A percentile compares a stretch with the other conserved stretches of the same genome.
phyloP scores from a whole-genome alignment of 345 rosid species.

The Geranium rotundifolium region DNA sequence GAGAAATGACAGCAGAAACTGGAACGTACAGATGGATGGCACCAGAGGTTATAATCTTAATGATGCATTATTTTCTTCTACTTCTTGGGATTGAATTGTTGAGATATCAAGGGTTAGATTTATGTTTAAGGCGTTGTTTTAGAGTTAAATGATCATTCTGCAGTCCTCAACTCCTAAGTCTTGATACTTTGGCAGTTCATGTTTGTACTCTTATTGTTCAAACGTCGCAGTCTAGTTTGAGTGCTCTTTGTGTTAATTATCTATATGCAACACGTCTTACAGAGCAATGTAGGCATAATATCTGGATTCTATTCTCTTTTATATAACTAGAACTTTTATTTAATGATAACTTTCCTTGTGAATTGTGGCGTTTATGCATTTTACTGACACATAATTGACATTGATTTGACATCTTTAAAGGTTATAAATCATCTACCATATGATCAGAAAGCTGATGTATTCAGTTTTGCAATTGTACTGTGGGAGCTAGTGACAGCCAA shows the following conservation, averaged over 20 bases:
- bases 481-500: slow-evolving; percentile 75
- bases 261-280: too few species aligned
- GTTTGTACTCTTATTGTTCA: too few species aligned
- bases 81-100: slow-evolving; percentile 1
- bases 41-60: slow-evolving; percentile 50
- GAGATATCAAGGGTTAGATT: neutral
- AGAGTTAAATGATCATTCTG: too few species aligned
- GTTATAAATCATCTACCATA: slow-evolving; percentile 64
- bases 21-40: slow-evolving; percentile 92
- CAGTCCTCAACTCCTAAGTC: too few species aligned
- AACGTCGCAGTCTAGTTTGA: too few species aligned
- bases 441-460: slow-evolving; percentile 65
- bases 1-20: slow-evolving; percentile 75
- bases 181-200: too few species aligned
- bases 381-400: neutral
- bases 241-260: too few species aligned
- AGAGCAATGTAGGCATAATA: too few species aligned
- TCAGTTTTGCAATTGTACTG: slow-evolving; percentile 66
- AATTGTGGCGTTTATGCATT: neutral
- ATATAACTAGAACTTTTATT: too few species aligned
- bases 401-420: slow-evolving; percentile 21
- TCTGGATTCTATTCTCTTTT: too few species aligned
- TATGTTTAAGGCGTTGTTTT: neutral
- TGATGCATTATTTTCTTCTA: neutral
- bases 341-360: too few species aligned